Evolutionary conservation across 176 grass and related monocot species (phyloP), one percentile per base, ranked within the genome.

Genomic region (Aegilops bicornis): DNA sequence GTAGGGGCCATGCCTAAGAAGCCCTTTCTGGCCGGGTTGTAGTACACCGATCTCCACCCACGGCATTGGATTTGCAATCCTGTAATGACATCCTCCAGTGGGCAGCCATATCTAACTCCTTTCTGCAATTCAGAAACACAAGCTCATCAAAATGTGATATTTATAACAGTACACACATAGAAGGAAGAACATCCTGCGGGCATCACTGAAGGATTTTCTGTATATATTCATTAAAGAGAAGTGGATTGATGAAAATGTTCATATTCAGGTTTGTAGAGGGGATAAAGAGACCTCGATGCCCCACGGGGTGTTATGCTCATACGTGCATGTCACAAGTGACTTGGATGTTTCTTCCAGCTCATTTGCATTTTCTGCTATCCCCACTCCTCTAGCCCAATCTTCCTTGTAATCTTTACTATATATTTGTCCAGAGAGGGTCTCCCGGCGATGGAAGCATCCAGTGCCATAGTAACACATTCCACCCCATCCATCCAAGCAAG

Each of bases 41-140:
- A 88, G 77, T 88, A 95, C 23, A 86, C 74, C 0, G 92, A 97
- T 86, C 68, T 91, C 95, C 92, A 97, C 12, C 95, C 92, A 24
- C 82, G 86, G 65, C 95, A 95, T 56, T 95, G 89, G 31, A 98
- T 98, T 82, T 85, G 54, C 48, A 98, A 68, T 69, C 95, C 93
- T 56, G 93, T 98, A 64, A 95, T 90, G 15, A 92, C 79, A 72
- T 98, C 93, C 87, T 98, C 95, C 74, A 95, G 86, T 25, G 89
- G 78, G 78, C 85, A 95, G 1, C 89, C 93, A 83, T 98, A 98
- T 82, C 83, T 85, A 77, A 98, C 62, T 63, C 90, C 95, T 77
- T 89, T 89, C 95, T 94, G 95, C 42, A 85, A 91, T 92, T 85
- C 75, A 74, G 39, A 16, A 87, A 80, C 67, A 76, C 10, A 56